A percentile compares a stretch with the other conserved stretches of the same genome.
phyloP scores from a whole-genome alignment of 2,329 filamentous ascomycete genomes.

The Chaetothyriales sp. region DNA sequence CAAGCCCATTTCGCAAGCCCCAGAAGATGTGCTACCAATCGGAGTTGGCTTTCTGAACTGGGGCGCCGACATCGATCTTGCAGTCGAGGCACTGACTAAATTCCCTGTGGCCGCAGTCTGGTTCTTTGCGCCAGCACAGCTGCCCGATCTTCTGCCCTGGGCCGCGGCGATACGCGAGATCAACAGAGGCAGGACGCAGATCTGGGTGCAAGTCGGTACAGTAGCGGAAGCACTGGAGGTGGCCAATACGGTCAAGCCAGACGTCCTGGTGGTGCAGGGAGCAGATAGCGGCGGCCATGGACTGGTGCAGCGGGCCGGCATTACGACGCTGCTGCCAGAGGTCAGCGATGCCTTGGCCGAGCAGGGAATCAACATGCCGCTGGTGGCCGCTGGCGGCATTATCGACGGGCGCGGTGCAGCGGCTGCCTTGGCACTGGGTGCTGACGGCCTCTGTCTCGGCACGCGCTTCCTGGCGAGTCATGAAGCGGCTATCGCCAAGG shows the following conservation, averaged over 20 bases:
- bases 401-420: slow-evolving; percentile 39
- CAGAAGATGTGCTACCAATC: slow-evolving; percentile 22
- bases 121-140: slow-evolving; percentile 27
- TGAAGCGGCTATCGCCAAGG: slow-evolving; percentile 36
- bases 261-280: slow-evolving; percentile 41
- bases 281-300: slow-evolving; percentile 43
- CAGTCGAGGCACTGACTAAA: slow-evolving; percentile 21
- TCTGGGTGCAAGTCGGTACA: slow-evolving; percentile 43
- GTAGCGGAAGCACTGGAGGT: slow-evolving; percentile 36
- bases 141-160: slow-evolving; percentile 30
- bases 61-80: slow-evolving; percentile 22
- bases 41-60: slow-evolving; percentile 30
- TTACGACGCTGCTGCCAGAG: slow-evolving; percentile 40
- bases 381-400: slow-evolving; percentile 42
- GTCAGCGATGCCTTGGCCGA: slow-evolving; percentile 28
- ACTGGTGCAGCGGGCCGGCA: slow-evolving; percentile 31
- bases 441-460: slow-evolving; percentile 45
- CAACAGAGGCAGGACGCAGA: slow-evolving; percentile 28
- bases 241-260: slow-evolving; percentile 26
- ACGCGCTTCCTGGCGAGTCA: slow-evolving; percentile 47
- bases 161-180: slow-evolving; percentile 29
- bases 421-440: slow-evolving; percentile 39
- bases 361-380: slow-evolving; percentile 24
- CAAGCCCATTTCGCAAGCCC: slow-evolving; percentile 4
- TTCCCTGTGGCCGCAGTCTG: slow-evolving; percentile 27